Base-by-base conservation (phyloP, 257 asterid genomes). In the Plantago ovata region DNA sequence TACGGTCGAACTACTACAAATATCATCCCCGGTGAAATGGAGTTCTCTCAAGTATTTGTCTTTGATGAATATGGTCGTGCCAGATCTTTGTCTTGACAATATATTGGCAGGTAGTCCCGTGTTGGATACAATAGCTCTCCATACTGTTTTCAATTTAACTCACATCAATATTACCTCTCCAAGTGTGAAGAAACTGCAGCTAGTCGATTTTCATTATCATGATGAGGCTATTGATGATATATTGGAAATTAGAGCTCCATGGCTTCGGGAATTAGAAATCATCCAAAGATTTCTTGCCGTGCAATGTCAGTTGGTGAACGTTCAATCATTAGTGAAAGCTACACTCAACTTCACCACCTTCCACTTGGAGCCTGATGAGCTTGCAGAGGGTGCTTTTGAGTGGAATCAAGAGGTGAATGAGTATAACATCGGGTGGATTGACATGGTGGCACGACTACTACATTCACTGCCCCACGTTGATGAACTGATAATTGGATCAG, bases 21-120 rank as follows among this genome's bases (percentile, higher is more conserved):
- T 15, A 7, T 46, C 52, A 15, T 16, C 23, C 12, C 3, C 23
- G 23, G 53, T 10, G 18, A 48, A 48, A 3, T 9, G 18, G 14
- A 19, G 14, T 48, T 48, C 32, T 9, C 53, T 48, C 14, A 20
- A 48, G 32, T 16, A n/a, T 3, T 48, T 48, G 14, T 7, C 1
- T 14, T 9, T 48, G 1, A 2, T 0, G 14, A 0, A 19, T 19
- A 1, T 3, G 0, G 0, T 0, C 5, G 0, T 19, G 1, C 7
- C 3, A 6, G n/a, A 48, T 2, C 8, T 6, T 6, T 19, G 0
- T 9, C 7, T 48, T 19, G 32, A 19, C 0, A 19, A 48, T 2
- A 1, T 48, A 19, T 2, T 48, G 2, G 21, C 21, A 8, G 53
- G 53, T 18, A 15, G 53, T 18, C 53, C 53, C 13, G 53, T 46